Evolutionary conservation across 1,139 yeast species (phyloP).

Genomic region (Neolecta irregularis): DNA sequence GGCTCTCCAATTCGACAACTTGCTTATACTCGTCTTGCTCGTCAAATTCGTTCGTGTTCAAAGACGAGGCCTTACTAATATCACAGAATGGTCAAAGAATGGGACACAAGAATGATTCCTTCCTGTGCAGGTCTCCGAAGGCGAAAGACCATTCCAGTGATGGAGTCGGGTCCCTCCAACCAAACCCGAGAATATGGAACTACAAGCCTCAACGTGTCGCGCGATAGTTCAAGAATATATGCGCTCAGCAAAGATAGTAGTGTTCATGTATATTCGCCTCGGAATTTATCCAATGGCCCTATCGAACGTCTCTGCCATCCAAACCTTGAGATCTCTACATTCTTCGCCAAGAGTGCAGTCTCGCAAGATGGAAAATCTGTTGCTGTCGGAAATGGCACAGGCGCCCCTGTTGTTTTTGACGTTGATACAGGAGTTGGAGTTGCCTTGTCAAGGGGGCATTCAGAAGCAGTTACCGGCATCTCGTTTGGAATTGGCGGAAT

Average conservation of each 20-base stretch:
- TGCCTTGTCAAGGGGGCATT: neutral
- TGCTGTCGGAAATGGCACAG: slow-evolving; percentile 1
- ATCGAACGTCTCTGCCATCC: slow-evolving; percentile 3
- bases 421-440: slow-evolving; percentile 2
- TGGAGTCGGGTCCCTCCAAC: no score
- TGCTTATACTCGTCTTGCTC: no score
- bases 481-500: slow-evolving; percentile 3
- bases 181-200: slow-evolving; percentile 2
- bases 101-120: no score
- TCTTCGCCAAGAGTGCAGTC: slow-evolving; percentile 2
- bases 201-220: slow-evolving; percentile 3
- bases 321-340: slow-evolving; percentile 1
- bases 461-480: slow-evolving; percentile 3
- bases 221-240: slow-evolving; percentile 1
- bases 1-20: no score
- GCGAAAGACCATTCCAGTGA: no score
- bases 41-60: no score
- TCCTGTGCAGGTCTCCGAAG: no score
- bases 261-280: slow-evolving; percentile 3
- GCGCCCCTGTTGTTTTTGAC: slow-evolving; percentile 1
- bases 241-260: slow-evolving; percentile 3
- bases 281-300: neutral
- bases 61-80: no score
- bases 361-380: slow-evolving; percentile 3
- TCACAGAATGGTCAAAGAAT: no score